Percentiles rank a stretch among this genome's conserved stretches.
Conservation (phyloP, 176 grass and related monocot genomes). For the Carex cristatella region DNA sequence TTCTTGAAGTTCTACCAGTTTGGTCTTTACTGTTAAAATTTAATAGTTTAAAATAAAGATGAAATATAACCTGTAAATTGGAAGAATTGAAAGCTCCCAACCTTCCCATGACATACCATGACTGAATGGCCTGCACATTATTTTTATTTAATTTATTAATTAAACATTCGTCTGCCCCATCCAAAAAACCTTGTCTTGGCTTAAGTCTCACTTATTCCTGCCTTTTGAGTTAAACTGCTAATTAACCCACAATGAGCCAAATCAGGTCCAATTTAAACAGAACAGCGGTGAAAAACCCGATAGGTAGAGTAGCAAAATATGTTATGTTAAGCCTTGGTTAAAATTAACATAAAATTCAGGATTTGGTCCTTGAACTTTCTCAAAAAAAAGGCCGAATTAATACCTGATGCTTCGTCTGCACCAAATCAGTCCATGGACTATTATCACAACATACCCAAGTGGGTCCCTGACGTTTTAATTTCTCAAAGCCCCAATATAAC, state of each 20-base stretch:
- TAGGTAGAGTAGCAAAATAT: neutral
- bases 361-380: neutral
- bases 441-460: neutral
- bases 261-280: neutral
- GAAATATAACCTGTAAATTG: slow-evolving; percentile 77
- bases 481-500: neutral
- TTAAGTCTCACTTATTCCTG: neutral
- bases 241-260: neutral
- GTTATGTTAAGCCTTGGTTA: neutral
- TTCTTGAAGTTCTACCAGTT: neutral
- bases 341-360: neutral
- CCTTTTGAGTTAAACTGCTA: neutral
- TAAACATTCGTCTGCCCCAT: neutral
- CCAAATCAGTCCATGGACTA: neutral
- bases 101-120: slow-evolving; percentile 97
- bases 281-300: neutral
- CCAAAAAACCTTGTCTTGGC: neutral
- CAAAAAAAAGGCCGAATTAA: neutral
- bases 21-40: neutral
- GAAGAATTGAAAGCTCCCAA: slow-evolving; percentile 84
- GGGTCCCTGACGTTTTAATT: neutral
- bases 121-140: slow-evolving; percentile 62
- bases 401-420: neutral
- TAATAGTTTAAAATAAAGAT: slow-evolving; percentile 1
- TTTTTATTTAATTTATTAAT: neutral